Evolutionary conservation across 192 early-diverging fungal species (phyloP), one percentile per base, ranked within the genome.

Genomic region (Gonapodya prolifera): DNA sequence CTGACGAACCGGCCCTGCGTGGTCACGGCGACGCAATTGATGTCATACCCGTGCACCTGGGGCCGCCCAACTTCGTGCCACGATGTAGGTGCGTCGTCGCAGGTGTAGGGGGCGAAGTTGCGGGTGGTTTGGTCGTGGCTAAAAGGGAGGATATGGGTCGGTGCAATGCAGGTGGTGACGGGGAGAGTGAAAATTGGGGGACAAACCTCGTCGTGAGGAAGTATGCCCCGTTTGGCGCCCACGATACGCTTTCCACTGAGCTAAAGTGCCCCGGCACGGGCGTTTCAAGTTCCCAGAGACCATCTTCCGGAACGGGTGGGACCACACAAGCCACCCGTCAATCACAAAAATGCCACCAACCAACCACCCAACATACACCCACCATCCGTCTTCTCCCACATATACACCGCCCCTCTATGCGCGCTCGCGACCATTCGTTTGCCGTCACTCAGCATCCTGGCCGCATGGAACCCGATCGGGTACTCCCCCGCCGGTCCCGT

Each of bases 41-140:
- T 83, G 80, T 97, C 94, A 81, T 98, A 98, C 1, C 97, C 97
- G 79, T 99, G 97, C 69, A 98, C 93, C 83, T 99, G 97, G 33
- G 97, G 94, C 2, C 97, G 86, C 1, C 91, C 94, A 34, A 96
- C 87, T 82, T 99, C 97, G 82, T 93, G 94, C 96, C 95, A 97
- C 2, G 89, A 85, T 0, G 77, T 77, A 1, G 35, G 30, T 0
- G 78, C 78, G 75, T 78, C 80, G 70, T 83, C 30, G 0, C 75
- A 80, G 34, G 79, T 85, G 92, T 94, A 94, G 30, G 89, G 90
- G 0, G 94, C 88, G 85, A 87, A 94, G 35, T 98, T 80, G 16
- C 97, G 87, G 0, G 94, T 82, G 0, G 96, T 96, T 85, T 99
- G 96, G 82, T 99, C 97, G 23, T 91, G 82, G 69, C 92, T 91